Conservation (phyloP, 208 protist species). For the Crithidia mellificae region DNA sequence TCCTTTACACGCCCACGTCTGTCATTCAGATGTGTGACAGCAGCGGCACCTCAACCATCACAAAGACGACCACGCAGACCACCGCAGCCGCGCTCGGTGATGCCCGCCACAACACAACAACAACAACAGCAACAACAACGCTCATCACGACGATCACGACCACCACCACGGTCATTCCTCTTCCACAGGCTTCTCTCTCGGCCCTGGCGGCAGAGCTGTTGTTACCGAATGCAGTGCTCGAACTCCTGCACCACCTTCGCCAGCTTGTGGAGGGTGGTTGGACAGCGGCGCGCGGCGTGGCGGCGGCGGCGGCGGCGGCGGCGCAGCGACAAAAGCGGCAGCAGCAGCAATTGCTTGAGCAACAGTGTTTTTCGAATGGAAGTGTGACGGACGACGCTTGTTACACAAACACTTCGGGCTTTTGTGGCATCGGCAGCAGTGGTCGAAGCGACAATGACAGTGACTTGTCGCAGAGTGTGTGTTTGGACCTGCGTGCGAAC, state of each 20-base stretch:
- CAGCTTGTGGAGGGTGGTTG: background rate
- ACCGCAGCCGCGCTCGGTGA: background rate
- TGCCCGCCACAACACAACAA: too few relatives aligned
- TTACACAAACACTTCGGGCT: too few relatives aligned
- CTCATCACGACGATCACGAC: background rate
- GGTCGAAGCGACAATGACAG: too few relatives aligned
- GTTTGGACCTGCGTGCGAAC: too few relatives aligned
- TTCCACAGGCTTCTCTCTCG: conserved; percentile 12
- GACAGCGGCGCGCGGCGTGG: background rate
- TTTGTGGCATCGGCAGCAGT: too few relatives aligned
- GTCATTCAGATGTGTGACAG: conserved; percentile 21
- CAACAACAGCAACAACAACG: background rate
- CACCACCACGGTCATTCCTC: background rate
- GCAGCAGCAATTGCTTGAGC: too few relatives aligned
- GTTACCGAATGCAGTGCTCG: conserved; percentile 24
- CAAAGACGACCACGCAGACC: background rate
- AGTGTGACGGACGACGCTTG: too few relatives aligned
- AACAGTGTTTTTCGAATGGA: too few relatives aligned
- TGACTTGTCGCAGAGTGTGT: too few relatives aligned
- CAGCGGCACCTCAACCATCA: conserved; percentile 10
- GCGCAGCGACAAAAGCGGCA: too few relatives aligned
- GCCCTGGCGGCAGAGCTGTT: conserved; percentile 27
- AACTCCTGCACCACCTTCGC: conserved; percentile 4
- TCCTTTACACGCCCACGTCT: conserved; percentile 4
- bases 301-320: background rate